Conservation (phyloP, 306 rosid species). For the Leucaena leucocephala region DNA sequence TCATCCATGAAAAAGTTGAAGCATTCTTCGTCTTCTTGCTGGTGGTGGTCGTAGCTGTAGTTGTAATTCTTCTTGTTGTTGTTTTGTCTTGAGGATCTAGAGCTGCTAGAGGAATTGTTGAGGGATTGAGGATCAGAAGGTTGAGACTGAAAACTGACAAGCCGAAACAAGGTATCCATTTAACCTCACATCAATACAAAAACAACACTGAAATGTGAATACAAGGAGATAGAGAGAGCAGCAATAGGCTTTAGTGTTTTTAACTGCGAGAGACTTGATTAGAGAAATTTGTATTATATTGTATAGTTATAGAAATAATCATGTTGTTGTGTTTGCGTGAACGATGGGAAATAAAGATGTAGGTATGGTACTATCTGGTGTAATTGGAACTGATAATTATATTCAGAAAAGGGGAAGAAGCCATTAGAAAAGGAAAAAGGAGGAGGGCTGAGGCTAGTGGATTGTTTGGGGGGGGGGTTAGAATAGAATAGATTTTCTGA, state of each 20-base stretch:
- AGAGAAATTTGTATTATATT: not conserved
- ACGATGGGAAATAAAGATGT: too few species aligned
- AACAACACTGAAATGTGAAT: not conserved
- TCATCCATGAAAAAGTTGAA: conserved; percentile 99
- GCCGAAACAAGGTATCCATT: conserved; percentile 98
- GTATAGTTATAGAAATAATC: conserved; percentile 29
- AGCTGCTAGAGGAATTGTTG: conserved; percentile 76
- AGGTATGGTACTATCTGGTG: too few species aligned
- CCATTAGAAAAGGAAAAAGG: not conserved
- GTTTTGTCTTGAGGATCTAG: conserved; percentile 65
- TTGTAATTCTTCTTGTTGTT: conserved; percentile 3
- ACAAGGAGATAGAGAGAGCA: not conserved
- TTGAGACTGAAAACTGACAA: conserved; percentile 59
- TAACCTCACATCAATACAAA: conserved; percentile 34
- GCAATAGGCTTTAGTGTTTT: conserved; percentile 50
- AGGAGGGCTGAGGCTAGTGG: conserved; percentile 19
- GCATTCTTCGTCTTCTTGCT: conserved; percentile 85
- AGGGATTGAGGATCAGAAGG: conserved; percentile 56
- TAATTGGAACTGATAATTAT: too few species aligned
- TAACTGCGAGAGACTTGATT: conserved; percentile 41
- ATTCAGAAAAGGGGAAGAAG: too few species aligned
- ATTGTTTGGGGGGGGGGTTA: conserved; percentile 35
- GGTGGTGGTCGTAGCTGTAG: conserved; percentile 38
- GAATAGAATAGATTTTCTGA: conserved; percentile 63
- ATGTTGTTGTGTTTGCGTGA: not conserved